These are phyloP conservation scores for Mucor ambiguus DNA, from an alignment of 371 early-diverging fungal genomes.

Conservation along the genomic window DNA sequence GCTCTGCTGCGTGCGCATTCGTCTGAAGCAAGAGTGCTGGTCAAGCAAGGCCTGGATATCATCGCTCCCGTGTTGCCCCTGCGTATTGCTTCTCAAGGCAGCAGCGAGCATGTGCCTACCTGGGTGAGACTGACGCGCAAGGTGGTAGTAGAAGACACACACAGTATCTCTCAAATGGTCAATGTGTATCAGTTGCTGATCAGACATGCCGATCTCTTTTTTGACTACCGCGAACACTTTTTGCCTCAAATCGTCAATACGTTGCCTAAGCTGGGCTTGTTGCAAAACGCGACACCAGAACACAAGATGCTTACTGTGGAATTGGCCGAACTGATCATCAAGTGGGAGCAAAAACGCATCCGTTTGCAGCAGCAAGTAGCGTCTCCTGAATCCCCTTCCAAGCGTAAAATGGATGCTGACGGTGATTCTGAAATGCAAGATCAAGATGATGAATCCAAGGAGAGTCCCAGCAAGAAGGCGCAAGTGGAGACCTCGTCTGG, in stretches of 20 bases:
- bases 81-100: constrained; percentile 63
- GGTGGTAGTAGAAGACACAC: constrained; percentile 89
- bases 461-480: constrained; percentile 34
- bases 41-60: constrained; percentile 93
- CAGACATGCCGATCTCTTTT: constrained; percentile 88
- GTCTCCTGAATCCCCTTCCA: constrained; percentile 20
- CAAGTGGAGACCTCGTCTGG: constrained; percentile 31
- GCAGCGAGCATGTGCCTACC: constrained; percentile 65
- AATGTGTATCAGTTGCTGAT: constrained; percentile 92
- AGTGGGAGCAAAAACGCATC: constrained; percentile 79
- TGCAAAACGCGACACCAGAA: constrained; percentile 85
- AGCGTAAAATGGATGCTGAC: constrained; percentile 29
- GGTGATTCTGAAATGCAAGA: not conserved
- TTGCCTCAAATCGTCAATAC: constrained; percentile 86
- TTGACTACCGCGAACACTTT: constrained; percentile 86
- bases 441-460: not conserved
- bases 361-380: constrained; percentile 14
- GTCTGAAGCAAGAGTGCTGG: constrained; percentile 79
- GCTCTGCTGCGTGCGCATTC: constrained; percentile 90
- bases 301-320: constrained; percentile 87
- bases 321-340: constrained; percentile 84
- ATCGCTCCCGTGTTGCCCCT: constrained; percentile 88
- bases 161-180: constrained; percentile 84
- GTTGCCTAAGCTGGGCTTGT: constrained; percentile 83
- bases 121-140: constrained; percentile 91